Evolutionary conservation across 306 rosid species (phyloP).

Genomic region (Dryas octopetala): DNA sequence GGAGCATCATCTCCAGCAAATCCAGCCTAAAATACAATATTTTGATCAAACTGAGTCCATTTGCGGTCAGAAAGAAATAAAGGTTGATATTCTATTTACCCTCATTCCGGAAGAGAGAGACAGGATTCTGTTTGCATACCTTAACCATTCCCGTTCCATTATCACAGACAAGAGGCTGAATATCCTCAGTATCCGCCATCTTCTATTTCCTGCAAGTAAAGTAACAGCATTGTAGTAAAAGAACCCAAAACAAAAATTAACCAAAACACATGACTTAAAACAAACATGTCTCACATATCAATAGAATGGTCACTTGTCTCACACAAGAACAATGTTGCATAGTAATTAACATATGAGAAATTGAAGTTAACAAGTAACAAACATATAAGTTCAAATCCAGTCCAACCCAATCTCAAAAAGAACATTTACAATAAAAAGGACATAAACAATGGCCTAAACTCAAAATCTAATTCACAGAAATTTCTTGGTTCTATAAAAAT

Average conservation of each 20-base stretch:
- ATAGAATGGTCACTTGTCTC: background rate
- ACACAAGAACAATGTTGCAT: background rate
- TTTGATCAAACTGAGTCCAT: background rate
- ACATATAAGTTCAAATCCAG: background rate
- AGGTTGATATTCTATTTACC: background rate
- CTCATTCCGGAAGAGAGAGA: background rate
- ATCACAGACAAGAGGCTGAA: conserved; percentile 43
- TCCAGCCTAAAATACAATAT: conserved; percentile 32
- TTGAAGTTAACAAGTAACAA: background rate
- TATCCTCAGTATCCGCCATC: conserved; percentile 39
- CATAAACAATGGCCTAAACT: background rate
- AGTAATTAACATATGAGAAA: background rate
- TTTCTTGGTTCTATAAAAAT: background rate
- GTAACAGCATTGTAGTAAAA: background rate
- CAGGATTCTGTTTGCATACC: conserved; percentile 11
- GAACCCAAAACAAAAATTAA: background rate
- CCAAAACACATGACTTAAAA: background rate
- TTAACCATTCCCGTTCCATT: conserved; percentile 47
- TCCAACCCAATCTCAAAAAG: background rate
- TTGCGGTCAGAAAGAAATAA: background rate
- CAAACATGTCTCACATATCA: background rate
- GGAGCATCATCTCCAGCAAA: conserved; percentile 46
- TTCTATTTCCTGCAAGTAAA: conserved; percentile 25
- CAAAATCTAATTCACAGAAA: background rate
- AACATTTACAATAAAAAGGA: background rate